These are phyloP conservation scores for Ophiocordyceps robertsii DNA, from an alignment of 2,329 filamentous ascomycete genomes.

Conservation along the genomic window DNA sequence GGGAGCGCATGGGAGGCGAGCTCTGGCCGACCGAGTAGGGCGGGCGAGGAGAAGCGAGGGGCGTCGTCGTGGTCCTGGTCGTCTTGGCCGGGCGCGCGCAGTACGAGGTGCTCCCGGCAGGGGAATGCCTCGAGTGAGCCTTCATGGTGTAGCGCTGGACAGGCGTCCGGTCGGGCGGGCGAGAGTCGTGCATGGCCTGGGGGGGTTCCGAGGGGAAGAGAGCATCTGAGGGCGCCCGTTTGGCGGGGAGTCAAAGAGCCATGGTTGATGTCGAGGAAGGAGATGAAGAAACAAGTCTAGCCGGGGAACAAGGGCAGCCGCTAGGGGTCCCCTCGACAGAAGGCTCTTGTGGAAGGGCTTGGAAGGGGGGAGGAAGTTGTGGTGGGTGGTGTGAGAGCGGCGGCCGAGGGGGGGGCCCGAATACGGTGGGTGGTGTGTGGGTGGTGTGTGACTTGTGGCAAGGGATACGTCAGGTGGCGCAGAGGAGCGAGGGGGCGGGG, in stretches of 20 bases:
- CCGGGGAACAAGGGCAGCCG: not conserved
- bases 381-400: not conserved
- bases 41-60: slow-evolving; percentile 35
- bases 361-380: too few species aligned
- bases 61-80: slow-evolving; percentile 35
- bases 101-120: slow-evolving; percentile 15
- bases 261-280: not conserved
- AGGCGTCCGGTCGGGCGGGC: slow-evolving; percentile 19
- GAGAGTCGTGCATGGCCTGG: slow-evolving; percentile 18
- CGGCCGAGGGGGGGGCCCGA: not conserved
- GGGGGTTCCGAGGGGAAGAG: not conserved
- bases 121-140: slow-evolving; percentile 24
- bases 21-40: slow-evolving; percentile 42
- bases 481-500: not conserved
- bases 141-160: slow-evolving; percentile 34
- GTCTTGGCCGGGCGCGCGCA: slow-evolving; percentile 19
- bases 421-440: not conserved
- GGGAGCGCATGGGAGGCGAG: slow-evolving; percentile 37
- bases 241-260: not conserved
- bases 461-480: slow-evolving; percentile 3
- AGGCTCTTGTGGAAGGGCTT: not conserved
- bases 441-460: not conserved
- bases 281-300: not conserved
- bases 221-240: not conserved
- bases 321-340: not conserved